phyloP scores from a whole-genome alignment of 345 rosid species.

The Gossypium australe region DNA sequence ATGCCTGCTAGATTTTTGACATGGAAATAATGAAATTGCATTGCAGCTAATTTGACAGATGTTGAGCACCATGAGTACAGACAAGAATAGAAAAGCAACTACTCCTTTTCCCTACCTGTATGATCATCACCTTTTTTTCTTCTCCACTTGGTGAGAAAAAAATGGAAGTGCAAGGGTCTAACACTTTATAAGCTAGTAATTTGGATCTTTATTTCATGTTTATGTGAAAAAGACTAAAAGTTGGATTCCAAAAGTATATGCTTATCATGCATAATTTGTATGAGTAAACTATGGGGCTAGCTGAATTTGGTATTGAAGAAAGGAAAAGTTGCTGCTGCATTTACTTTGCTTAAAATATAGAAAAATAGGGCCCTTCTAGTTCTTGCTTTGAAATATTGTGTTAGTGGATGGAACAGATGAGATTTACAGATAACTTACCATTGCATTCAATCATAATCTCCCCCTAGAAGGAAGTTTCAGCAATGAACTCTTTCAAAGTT shows the following conservation, averaged over 20 bases:
- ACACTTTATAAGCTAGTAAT: not conserved
- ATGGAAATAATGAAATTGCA: slow-evolving; percentile 1
- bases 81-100: slow-evolving; percentile 7
- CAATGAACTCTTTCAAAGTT: not conserved
- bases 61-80: slow-evolving; percentile 10
- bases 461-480: not conserved
- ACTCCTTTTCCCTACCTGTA: not conserved
- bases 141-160: not conserved
- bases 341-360: not conserved
- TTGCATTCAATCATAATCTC: not conserved
- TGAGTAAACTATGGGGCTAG: not conserved
- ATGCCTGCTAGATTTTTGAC: slow-evolving; percentile 18
- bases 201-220: not conserved
- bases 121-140: not conserved
- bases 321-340: not conserved
- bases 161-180: not conserved
- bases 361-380: not conserved
- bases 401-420: not conserved
- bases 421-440: not conserved
- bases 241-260: not conserved
- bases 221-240: not conserved
- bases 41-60: slow-evolving; percentile 4
- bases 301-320: not conserved
- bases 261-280: not conserved
- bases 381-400: not conserved